Percentiles rank a stretch among this genome's conserved stretches.
Conservation (phyloP, 805 yeast genomes). For the Sugiyamaella valdiviana region DNA sequence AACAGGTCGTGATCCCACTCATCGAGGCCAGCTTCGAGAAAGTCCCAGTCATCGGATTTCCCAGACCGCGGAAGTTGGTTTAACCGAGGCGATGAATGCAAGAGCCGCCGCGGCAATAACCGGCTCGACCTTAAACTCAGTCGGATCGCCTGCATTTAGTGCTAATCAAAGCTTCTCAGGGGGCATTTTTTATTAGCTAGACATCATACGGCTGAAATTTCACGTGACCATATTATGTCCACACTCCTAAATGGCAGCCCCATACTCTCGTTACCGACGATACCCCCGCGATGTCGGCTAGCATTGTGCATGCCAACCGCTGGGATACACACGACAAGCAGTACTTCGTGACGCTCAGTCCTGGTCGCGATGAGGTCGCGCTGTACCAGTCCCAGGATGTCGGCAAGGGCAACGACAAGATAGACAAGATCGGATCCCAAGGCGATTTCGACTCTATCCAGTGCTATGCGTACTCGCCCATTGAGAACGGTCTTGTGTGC, state of each 20-base stretch:
- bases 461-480: conserved; percentile 56
- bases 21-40: neutral
- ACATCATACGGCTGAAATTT: neutral
- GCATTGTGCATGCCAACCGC: conserved; percentile 49
- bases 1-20: neutral
- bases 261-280: neutral
- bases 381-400: conserved; percentile 35
- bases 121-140: no score
- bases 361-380: conserved; percentile 73
- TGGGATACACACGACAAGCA: conserved; percentile 58
- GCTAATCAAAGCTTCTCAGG: neutral
- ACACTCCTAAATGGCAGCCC: neutral
- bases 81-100: no score
- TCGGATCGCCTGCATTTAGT: neutral
- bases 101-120: no score
- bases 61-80: no score
- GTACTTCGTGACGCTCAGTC: conserved; percentile 61
- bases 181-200: no score
- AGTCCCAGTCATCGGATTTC: neutral
- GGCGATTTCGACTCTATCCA: conserved; percentile 63
- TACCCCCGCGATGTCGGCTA: conserved; percentile 32
- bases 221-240: neutral
- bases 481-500: conserved; percentile 50
- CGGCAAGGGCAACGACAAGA: conserved; percentile 10
- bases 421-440: conserved; percentile 30